These are phyloP conservation scores for Bipolaris cookei DNA, from an alignment of 2,329 filamentous ascomycete genomes.

Conservation along the genomic window DNA sequence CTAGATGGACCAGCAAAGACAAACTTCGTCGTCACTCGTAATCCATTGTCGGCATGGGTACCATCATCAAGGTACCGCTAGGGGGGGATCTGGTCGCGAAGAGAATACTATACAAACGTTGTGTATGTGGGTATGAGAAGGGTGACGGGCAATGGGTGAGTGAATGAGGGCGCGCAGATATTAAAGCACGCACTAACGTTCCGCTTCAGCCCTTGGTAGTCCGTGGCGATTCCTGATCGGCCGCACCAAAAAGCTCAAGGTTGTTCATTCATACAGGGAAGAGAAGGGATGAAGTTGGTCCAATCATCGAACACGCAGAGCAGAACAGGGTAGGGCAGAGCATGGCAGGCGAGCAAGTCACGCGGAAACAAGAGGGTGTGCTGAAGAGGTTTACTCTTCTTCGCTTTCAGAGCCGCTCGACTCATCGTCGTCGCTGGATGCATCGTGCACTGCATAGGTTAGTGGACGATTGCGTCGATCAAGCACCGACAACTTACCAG, in stretches of 20 bases:
- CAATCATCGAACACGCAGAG: constrained; percentile 9
- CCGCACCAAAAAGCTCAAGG: constrained; percentile 9
- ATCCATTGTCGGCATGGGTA: constrained; percentile 25
- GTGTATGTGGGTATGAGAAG: constrained; percentile 9
- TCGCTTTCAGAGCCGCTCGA: constrained; percentile 60
- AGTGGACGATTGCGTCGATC: constrained; percentile 19
- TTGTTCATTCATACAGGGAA: constrained; percentile 18
- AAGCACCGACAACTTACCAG: constrained; percentile 42
- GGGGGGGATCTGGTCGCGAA: constrained; percentile 7
- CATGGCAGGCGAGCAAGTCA: constrained; percentile 17
- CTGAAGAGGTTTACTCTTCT: constrained; percentile 46
- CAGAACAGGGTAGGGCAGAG: neutral
- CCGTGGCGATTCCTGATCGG: constrained; percentile 2
- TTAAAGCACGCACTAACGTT: constrained; percentile 15
- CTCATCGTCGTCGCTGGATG: constrained; percentile 58
- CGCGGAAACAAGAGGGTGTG: constrained; percentile 12
- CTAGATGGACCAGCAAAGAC: constrained; percentile 23
- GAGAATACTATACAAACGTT: constrained; percentile 34
- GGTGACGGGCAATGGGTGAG: constrained; percentile 13
- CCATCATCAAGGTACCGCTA: constrained; percentile 16
- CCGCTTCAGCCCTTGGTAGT: constrained; percentile 10
- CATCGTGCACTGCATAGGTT: constrained; percentile 46
- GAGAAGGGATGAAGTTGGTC: constrained; percentile 11
- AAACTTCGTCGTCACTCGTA: constrained; percentile 34
- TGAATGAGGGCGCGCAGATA: constrained; percentile 8